Percentiles rank a stretch among this genome's conserved stretches.
These are phyloP conservation scores for Fennellomyces sp. DNA, from an alignment of 371 early-diverging fungal genomes.

Conservation along the genomic window DNA sequence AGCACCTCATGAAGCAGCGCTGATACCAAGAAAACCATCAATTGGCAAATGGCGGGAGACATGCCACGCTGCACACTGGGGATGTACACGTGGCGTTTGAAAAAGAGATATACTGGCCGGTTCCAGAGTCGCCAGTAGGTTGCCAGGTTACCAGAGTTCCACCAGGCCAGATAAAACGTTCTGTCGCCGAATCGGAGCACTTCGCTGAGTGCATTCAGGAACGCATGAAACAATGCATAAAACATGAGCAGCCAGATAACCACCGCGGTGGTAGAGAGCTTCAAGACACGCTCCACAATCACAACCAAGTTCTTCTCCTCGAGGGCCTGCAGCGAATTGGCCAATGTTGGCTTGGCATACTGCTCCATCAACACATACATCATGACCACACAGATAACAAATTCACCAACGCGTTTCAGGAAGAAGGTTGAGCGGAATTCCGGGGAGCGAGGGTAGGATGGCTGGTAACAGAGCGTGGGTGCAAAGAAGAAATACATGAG, in stretches of 20 bases:
- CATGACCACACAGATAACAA: slow-evolving; percentile 63
- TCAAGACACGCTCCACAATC: slow-evolving; percentile 84
- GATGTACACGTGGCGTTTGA: slow-evolving; percentile 89
- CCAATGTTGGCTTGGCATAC: slow-evolving; percentile 84
- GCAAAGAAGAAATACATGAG: slow-evolving; percentile 80
- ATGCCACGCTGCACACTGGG: slow-evolving; percentile 54
- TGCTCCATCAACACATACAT: slow-evolving; percentile 87
- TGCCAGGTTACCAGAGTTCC: slow-evolving; percentile 85
- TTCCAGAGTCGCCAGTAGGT: slow-evolving; percentile 94
- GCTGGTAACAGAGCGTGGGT: slow-evolving; percentile 91
- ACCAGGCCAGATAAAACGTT: slow-evolving; percentile 89
- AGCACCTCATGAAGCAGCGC: slow-evolving; percentile 88
- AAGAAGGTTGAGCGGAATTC: slow-evolving; percentile 76
- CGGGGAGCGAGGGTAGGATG: slow-evolving; percentile 78
- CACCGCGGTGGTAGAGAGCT: slow-evolving; percentile 80
- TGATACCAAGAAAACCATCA: slow-evolving; percentile 79
- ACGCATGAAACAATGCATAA: slow-evolving; percentile 87
- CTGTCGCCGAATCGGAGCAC: slow-evolving; percentile 89
- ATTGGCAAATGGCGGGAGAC: slow-evolving; percentile 55
- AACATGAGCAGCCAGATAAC: slow-evolving; percentile 91
- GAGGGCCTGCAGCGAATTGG: slow-evolving; percentile 76
- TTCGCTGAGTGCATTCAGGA: slow-evolving; percentile 82
- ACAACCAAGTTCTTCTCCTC: slow-evolving; percentile 66
- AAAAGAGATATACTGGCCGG: slow-evolving; percentile 82
- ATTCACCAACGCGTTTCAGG: slow-evolving; percentile 78